Base-by-base conservation (phyloP, 441 rosid species). In the Syzygium malaccense region DNA sequence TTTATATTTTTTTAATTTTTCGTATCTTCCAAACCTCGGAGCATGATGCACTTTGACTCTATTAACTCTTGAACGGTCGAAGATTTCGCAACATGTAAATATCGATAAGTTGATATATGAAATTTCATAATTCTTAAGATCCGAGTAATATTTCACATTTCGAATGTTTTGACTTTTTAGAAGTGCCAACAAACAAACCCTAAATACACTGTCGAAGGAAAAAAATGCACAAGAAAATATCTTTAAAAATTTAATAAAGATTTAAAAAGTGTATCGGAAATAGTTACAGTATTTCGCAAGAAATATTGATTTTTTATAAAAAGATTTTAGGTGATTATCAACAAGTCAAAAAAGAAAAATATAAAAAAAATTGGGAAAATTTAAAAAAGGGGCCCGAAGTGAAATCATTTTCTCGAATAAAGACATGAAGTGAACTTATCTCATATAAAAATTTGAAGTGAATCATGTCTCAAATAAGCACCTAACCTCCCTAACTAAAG, bases 391-490 rank as follows among this genome's bases (percentile, higher is more conserved):
- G 6, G 62, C 14, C 8, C 2, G n/a, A 57, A 57, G 62, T 57
- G 0, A 2, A 57, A 1, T 41, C 10, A 2, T 57, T 57, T 25
- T 57, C n/a, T n/a, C n/a, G n/a, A n/a, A n/a, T n/a, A n/a, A n/a
- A n/a, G n/a, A n/a, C n/a, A n/a, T n/a, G n/a, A n/a, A n/a, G n/a
- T n/a, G n/a, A n/a, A n/a, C n/a, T n/a, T n/a, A n/a, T n/a, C n/a
- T n/a, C n/a, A n/a, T n/a, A n/a, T n/a, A n/a, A n/a, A n/a, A n/a
- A n/a, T n/a, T n/a, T n/a, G n/a, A n/a, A n/a, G n/a, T n/a, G n/a
- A n/a, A n/a, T n/a, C n/a, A n/a, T n/a, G n/a, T n/a, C n/a, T n/a
- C n/a, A n/a, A 33, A 33, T 33, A 33, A 33, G 33, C 2, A 33
- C 33, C 33, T 33, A 33, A 33, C 9, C n/a, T 57, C 1, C 25